Conservation (phyloP, 352 stramenopile species). For the Phytophthora pisi region DNA sequence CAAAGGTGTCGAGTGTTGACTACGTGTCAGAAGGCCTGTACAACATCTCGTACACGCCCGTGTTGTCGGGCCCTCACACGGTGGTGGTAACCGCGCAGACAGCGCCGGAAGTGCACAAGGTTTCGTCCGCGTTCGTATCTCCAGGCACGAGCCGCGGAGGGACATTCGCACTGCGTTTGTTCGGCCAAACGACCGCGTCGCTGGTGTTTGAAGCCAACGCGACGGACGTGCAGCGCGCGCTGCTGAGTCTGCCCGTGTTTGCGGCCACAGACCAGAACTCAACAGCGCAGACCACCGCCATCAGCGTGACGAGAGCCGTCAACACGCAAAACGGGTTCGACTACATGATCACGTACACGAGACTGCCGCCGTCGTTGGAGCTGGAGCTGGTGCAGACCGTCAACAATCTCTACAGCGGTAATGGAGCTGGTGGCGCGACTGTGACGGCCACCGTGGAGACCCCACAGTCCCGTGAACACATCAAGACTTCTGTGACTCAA, state of each 20-base stretch:
- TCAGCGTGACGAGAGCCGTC: slow-evolving; percentile 53
- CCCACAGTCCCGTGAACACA: slow-evolving; percentile 56
- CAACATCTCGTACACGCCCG: slow-evolving; percentile 84
- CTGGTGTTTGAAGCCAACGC: slow-evolving; percentile 87
- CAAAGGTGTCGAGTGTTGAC: slow-evolving; percentile 45
- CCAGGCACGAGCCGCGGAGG: slow-evolving; percentile 67
- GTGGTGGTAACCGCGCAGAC: slow-evolving; percentile 85
- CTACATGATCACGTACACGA: slow-evolving; percentile 73
- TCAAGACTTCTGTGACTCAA: slow-evolving; percentile 68
- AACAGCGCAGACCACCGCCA: slow-evolving; percentile 28
- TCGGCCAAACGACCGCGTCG: slow-evolving; percentile 56
- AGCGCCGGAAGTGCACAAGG: slow-evolving; percentile 77
- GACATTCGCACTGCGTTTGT: slow-evolving; percentile 81
- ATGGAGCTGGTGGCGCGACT: slow-evolving; percentile 46
- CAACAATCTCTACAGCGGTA: slow-evolving; percentile 72
- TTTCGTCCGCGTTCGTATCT: slow-evolving; percentile 78
- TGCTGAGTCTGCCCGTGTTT: slow-evolving; percentile 69
- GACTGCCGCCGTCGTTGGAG: slow-evolving; percentile 44
- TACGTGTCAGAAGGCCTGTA: slow-evolving; percentile 83
- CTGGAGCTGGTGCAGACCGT: slow-evolving; percentile 44
- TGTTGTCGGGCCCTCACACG: slow-evolving; percentile 85
- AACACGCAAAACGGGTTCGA: slow-evolving; percentile 75
- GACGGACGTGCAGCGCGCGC: slow-evolving; percentile 61
- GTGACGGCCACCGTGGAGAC: slow-evolving; percentile 35
- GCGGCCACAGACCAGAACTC: slow-evolving; percentile 8